phyloP scores from a whole-genome alignment of 352 stramenopile species.

The Phytophthora melonis region DNA sequence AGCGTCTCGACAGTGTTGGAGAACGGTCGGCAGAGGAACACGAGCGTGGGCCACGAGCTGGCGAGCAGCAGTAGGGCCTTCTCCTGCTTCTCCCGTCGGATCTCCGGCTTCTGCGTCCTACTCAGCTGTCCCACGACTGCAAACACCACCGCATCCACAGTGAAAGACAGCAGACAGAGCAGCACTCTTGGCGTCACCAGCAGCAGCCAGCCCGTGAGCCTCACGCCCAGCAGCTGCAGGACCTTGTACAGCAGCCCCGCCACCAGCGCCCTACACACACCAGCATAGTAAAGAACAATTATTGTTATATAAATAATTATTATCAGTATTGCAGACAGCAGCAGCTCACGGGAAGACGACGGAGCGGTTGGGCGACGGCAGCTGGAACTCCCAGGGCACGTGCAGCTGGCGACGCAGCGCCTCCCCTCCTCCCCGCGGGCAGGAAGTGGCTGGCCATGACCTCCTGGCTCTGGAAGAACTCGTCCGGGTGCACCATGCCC shows the following conservation, averaged over 20 bases:
- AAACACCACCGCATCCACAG: conserved; percentile 61
- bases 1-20: conserved; percentile 85
- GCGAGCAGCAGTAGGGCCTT: conserved; percentile 59
- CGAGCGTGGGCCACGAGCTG: conserved; percentile 73
- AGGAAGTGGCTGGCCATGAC: conserved; percentile 75
- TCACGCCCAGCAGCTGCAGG: conserved; percentile 48
- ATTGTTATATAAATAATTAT: conserved; percentile 2
- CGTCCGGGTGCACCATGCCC: conserved; percentile 82
- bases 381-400: conserved; percentile 81
- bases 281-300: conserved; percentile 17
- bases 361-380: conserved; percentile 72
- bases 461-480: conserved; percentile 91
- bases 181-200: conserved; percentile 68
- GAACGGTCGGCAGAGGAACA: conserved; percentile 80
- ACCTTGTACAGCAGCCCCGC: conserved; percentile 61
- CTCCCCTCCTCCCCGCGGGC: conserved; percentile 5
- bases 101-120: conserved; percentile 20
- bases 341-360: conserved; percentile 74
- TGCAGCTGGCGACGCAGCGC: conserved; percentile 50
- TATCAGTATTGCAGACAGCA: background rate
- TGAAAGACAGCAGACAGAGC: conserved; percentile 70
- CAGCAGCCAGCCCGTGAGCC: conserved; percentile 51
- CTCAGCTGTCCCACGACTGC: conserved; percentile 46
- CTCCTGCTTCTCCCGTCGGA: conserved; percentile 36
- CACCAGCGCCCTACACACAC: conserved; percentile 52